These are phyloP conservation scores for Sindora glabra DNA, from an alignment of 306 rosid genomes.

Conservation along the genomic window DNA sequence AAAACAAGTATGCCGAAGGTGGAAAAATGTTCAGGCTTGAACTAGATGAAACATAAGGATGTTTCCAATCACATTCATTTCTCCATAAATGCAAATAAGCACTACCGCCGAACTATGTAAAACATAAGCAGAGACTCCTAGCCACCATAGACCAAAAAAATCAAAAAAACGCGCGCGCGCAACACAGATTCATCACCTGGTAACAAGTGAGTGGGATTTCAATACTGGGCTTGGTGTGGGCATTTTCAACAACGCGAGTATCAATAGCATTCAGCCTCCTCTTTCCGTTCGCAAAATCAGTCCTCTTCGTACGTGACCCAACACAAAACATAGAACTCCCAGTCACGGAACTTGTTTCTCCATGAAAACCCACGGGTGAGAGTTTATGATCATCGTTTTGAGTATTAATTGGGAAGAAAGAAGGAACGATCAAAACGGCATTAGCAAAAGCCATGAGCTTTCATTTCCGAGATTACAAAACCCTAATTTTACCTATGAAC, in stretches of 20 bases:
- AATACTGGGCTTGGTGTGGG: slow-evolving; percentile 24
- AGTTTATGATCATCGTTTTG: slow-evolving; percentile 18
- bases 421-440: slow-evolving; percentile 33
- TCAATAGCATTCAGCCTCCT: slow-evolving; percentile 53
- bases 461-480: slow-evolving; percentile 18
- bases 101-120: not conserved
- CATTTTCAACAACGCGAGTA: slow-evolving; percentile 36
- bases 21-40: too few species aligned
- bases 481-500: slow-evolving; percentile 12
- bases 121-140: too few species aligned
- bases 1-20: too few species aligned
- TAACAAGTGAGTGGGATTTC: slow-evolving; percentile 85
- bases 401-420: slow-evolving; percentile 15
- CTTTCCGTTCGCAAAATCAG: slow-evolving; percentile 22
- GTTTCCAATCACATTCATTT: too few species aligned
- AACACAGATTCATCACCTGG: slow-evolving; percentile 46
- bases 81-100: too few species aligned
- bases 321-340: slow-evolving; percentile 28
- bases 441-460: slow-evolving; percentile 50
- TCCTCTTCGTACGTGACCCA: slow-evolving; percentile 25
- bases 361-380: slow-evolving; percentile 19
- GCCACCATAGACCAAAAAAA: not conserved
- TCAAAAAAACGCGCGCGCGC: not conserved
- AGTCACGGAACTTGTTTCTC: slow-evolving; percentile 16
- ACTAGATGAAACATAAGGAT: too few species aligned